These are phyloP conservation scores for Sorghum bicolor DNA, from an alignment of 176 grass and related monocot species.

Conservation along the genomic window Sorghum_bicolor_NCBIv3 NC_012871.2:46931001-46931500, in stretches of 20 bases:
- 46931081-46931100: constrained; percentile 49
- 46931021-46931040: constrained; percentile 81
- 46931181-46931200: not conserved
- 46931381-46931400: constrained; percentile 14
- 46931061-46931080: constrained; percentile 33
- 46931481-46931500: constrained; percentile 9
- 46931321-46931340: not conserved
- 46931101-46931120: constrained; percentile 51
- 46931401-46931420: constrained; percentile 30
- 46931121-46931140: constrained; percentile 62
- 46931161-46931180: constrained; percentile 30
- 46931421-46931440: constrained; percentile 29
- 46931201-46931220: constrained; percentile 58
- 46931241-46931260: constrained; percentile 68
- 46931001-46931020: constrained; percentile 64
- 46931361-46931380: constrained; percentile 17
- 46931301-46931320: rapidly evolving
- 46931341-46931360: not conserved
- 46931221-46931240: constrained; percentile 76
- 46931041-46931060: constrained; percentile 43
- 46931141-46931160: constrained; percentile 63
- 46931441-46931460: constrained; percentile 25
- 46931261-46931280: constrained; percentile 85
- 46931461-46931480: not conserved
- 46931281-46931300: constrained; percentile 13